Evolutionary conservation across 768 basidiomycete species (phyloP), one percentile per base, ranked within the genome.

Genomic region (Tubosaeta sp.): DNA sequence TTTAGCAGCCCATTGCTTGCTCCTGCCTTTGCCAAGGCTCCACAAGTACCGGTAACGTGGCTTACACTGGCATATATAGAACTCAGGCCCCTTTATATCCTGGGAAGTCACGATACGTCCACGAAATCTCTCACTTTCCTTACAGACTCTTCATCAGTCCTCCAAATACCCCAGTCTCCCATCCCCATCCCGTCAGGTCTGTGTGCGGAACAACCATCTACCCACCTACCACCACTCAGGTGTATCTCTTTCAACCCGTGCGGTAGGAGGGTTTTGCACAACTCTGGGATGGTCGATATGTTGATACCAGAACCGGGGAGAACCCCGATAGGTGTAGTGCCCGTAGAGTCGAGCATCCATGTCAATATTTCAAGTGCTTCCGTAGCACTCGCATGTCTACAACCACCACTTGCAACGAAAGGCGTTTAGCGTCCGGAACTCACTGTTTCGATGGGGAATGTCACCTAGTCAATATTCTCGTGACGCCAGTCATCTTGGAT

Each of bases 271-370:
- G 68, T 58, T 19, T 74, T 59, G 46, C 88, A 70, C 32, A 92
- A 43, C 11, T 57, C 47, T 1, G 70, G 64, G n/a, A 84, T 69
- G 1, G 80, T 88, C 9, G 71, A 60, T 7, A 74, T 64, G 57
- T 85, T 88, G 50, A 92, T 81, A 1, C 90, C 89, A 11, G 87
- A 86, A 5, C 90, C 90, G 3, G 88, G 85, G 56, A 91, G 78
- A 45, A 93, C 77, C 9, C 27, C 50, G 6, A 67, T 48, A 1
- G 65, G 51, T 14, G 51, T 31, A 19, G 3, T 26, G 14, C 26
- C 43, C 8, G 52, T 70, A 16, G 63, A 51, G 33, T 66, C 54
- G 53, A 76, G 73, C 29, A 84, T 65, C 38, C 67, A 61, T 50
- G 72, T 57, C n/a, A 84, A 58, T 1, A 63, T 64, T 25, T 71